phyloP scores from a whole-genome alignment of 2,329 filamentous ascomycete species.

The Elsinoe australis region DNA sequence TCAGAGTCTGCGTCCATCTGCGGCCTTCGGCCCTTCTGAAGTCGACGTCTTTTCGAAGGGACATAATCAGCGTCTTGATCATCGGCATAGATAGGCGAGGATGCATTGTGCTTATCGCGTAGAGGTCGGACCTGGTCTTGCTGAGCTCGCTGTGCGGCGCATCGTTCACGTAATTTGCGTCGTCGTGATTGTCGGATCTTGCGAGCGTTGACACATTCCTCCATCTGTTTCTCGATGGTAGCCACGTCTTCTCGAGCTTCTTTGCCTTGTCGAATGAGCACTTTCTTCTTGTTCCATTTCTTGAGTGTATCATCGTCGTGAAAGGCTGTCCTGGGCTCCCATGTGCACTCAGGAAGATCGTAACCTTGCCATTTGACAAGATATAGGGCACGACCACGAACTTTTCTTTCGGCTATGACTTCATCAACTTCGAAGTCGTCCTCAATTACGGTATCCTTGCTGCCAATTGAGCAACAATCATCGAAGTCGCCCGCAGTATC shows the following conservation, averaged over 20 bases:
- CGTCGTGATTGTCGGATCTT: neutral
- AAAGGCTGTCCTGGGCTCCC: conserved; percentile 24
- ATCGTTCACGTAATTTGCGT: neutral
- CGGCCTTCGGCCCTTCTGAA: no score
- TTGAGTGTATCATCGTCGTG: neutral
- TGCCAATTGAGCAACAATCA: conserved; percentile 21
- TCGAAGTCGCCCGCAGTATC: conserved; percentile 16
- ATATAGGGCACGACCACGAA: conserved; percentile 20
- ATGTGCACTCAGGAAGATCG: conserved; percentile 23
- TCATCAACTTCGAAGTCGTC: conserved; percentile 27
- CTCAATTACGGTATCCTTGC: conserved; percentile 22
- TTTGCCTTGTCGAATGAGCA: conserved; percentile 19
- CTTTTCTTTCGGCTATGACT: conserved; percentile 25
- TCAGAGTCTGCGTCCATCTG: no score
- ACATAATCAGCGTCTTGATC: no score
- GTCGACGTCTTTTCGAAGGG: no score
- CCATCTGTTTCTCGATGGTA: conserved; percentile 21
- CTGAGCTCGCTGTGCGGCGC: no score
- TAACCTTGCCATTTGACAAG: conserved; percentile 31
- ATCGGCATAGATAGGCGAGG: no score
- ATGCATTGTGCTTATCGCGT: no score
- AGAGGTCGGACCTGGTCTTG: no score
- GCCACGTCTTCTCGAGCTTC: conserved; percentile 23
- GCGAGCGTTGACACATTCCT: neutral
- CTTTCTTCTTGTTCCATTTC: conserved; percentile 24